Conservation (phyloP, 352 stramenopile genomes). For the Globisporangium viniferum region DNA sequence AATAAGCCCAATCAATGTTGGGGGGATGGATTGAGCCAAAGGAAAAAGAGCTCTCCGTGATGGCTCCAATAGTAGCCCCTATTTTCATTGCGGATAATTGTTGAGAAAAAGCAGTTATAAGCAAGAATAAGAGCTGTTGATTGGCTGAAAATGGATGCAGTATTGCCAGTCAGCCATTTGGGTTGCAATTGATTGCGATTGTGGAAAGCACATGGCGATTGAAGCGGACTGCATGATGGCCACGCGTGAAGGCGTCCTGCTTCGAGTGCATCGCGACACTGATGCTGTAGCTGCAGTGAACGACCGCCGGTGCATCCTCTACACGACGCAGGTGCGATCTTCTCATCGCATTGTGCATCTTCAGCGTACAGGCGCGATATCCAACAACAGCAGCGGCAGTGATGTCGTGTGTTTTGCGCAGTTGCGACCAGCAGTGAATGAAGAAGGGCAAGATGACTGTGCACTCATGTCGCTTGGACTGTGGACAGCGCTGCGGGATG, state of each 20-base stretch:
- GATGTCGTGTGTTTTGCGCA: constrained; percentile 21
- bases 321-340: constrained; percentile 19
- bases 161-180: background rate
- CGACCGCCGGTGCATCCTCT: constrained; percentile 23
- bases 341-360: background rate
- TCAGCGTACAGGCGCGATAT: background rate
- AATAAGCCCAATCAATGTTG: background rate
- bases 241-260: background rate
- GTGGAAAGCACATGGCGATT: background rate
- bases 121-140: background rate
- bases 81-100: background rate
- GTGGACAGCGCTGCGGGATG: constrained; percentile 20
- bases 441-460: background rate
- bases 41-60: background rate
- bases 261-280: constrained; percentile 1
- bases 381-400: background rate
- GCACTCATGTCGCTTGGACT: constrained; percentile 27
- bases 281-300: background rate
- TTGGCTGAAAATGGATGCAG: constrained; percentile 2
- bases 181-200: background rate
- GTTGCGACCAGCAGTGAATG: constrained; percentile 19
- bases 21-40: background rate
- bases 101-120: background rate
- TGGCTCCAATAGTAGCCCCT: background rate
- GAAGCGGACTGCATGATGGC: background rate